Conservation (phyloP, 176 grass and related monocot species). For the Musa beccarii region DNA sequence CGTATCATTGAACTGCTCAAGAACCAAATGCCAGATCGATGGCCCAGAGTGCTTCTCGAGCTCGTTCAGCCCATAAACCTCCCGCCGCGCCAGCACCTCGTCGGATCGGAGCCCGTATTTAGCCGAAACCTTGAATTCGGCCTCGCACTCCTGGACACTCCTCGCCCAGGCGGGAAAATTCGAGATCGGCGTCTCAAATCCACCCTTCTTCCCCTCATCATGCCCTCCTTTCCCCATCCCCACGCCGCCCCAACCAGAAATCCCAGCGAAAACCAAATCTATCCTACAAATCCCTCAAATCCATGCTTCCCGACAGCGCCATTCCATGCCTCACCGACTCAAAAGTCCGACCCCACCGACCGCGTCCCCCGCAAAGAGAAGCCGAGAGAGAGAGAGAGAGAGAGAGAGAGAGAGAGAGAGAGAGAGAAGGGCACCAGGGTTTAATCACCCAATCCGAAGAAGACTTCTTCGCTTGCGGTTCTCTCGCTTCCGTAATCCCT, state of each 20-base stretch:
- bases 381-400: no score
- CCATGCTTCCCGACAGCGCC: no score
- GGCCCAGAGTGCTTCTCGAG: constrained; percentile 76
- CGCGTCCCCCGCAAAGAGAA: no score
- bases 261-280: not conserved
- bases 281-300: not conserved
- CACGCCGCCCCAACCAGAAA: not conserved
- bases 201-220: constrained; percentile 16
- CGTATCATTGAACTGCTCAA: constrained; percentile 81
- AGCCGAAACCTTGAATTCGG: not conserved
- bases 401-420: no score
- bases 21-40: constrained; percentile 45
- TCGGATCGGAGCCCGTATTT: constrained; percentile 26
- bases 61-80: constrained; percentile 44
- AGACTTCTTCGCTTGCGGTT: no score
- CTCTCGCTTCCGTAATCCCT: no score
- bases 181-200: not conserved
- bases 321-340: no score
- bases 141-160: constrained; percentile 51
- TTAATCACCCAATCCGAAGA: no score
- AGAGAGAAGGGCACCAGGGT: no score
- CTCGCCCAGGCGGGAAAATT: constrained; percentile 79
- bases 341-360: no score
- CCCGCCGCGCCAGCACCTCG: constrained; percentile 35
- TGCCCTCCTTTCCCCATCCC: constrained; percentile 57